A percentile compares a stretch with the other conserved stretches of the same genome.
Evolutionary conservation across 2,329 filamentous ascomycete species (phyloP).

Genomic region (Aspergillus floridensis): DNA sequence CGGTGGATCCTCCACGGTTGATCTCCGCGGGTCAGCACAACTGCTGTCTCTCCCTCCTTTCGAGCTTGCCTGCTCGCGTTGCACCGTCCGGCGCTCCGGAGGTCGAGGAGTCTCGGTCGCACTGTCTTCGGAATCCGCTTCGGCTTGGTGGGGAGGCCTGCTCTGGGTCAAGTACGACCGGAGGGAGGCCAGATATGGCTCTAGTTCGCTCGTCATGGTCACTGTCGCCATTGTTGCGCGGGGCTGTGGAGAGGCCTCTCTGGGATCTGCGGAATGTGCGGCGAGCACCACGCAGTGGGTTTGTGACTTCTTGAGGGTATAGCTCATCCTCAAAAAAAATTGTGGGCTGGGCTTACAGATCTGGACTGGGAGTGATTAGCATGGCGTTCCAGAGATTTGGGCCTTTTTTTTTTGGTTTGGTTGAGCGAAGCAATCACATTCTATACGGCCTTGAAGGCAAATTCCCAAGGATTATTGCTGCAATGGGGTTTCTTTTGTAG

Average conservation of each 20-base stretch:
- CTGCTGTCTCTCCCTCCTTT: background rate
- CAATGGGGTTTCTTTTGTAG: background rate
- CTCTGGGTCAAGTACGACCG: constrained; percentile 24
- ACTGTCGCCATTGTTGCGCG: constrained; percentile 27
- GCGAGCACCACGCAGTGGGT: background rate
- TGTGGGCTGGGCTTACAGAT: constrained; percentile 13
- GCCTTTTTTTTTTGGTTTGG: background rate
- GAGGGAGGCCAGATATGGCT: constrained; percentile 31
- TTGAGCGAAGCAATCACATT: constrained; percentile 11
- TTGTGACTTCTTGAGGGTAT: background rate
- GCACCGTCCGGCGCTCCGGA: background rate
- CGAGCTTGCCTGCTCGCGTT: background rate
- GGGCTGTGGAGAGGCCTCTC: constrained; percentile 5
- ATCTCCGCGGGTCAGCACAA: background rate
- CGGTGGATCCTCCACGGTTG: background rate
- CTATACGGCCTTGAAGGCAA: constrained; percentile 7
- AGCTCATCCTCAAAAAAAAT: background rate
- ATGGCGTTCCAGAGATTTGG: constrained; percentile 12
- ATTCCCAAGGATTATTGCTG: background rate
- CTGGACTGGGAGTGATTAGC: constrained; percentile 19
- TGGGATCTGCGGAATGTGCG: background rate
- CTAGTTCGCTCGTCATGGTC: constrained; percentile 30
- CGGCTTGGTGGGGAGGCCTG: constrained; percentile 1
- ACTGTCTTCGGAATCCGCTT: constrained; percentile 1
- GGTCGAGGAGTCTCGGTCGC: background rate